Percentiles rank a stretch among this genome's conserved stretches.
phyloP scores from a whole-genome alignment of 2,329 filamentous ascomycete species.

The Sphaerulina vaccinii region DNA sequence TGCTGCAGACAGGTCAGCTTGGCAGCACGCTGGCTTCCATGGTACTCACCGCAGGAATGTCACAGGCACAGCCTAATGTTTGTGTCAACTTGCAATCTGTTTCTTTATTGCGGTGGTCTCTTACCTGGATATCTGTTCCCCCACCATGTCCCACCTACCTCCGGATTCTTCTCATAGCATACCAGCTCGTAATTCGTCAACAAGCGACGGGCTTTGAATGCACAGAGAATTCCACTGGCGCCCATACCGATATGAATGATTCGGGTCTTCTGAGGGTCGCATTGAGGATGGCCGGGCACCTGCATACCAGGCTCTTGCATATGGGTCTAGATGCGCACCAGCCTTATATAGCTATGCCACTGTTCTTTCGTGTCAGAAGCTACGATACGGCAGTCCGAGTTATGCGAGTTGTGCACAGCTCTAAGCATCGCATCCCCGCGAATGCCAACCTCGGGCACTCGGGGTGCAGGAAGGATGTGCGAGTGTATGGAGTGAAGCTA shows the following conservation, averaged over 20 bases:
- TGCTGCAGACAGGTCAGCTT: conserved; percentile 26
- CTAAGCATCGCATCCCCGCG: too few relatives aligned
- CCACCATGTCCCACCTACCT: conserved; percentile 42
- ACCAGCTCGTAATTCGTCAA: conserved; percentile 36
- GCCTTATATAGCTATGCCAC: too few relatives aligned
- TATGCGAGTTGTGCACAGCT: too few relatives aligned
- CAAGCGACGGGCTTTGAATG: conserved; percentile 20
- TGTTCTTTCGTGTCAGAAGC: too few relatives aligned
- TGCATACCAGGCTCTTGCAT: conserved; percentile 18
- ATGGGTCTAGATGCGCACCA: too few relatives aligned
- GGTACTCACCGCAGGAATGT: conserved; percentile 31
- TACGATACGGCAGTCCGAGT: too few relatives aligned
- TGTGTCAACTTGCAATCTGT: neutral
- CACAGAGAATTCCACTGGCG: conserved; percentile 21
- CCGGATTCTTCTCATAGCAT: conserved; percentile 43
- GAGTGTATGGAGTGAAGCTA: too few relatives aligned
- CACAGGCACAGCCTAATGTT: conserved; percentile 35
- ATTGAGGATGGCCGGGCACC: conserved; percentile 24
- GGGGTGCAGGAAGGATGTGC: too few relatives aligned
- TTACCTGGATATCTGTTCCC: conserved; percentile 17
- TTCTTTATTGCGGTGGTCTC: neutral
- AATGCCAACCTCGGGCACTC: too few relatives aligned
- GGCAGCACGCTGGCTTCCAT: too few relatives aligned
- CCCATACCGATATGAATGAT: conserved; percentile 28
- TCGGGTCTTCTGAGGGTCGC: conserved; percentile 21